These are phyloP conservation scores for Xerocomellus intermedius DNA, from an alignment of 768 basidiomycete genomes.

Conservation along the genomic window DNA sequence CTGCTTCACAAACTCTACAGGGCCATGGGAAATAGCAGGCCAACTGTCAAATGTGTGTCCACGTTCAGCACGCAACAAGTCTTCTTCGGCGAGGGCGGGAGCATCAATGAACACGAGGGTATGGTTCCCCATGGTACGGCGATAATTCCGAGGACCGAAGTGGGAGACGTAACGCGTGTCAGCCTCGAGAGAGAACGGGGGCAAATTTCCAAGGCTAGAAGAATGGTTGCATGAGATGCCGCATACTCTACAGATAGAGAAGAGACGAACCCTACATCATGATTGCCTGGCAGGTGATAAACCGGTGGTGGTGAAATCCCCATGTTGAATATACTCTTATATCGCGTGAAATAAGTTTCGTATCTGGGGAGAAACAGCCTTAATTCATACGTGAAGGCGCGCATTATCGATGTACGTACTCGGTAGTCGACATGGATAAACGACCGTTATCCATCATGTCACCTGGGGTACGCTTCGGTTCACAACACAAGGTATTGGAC, in stretches of 20 bases:
- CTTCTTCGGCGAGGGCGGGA: slow-evolving; percentile 73
- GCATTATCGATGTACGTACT: slow-evolving; percentile 51
- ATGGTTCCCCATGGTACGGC: slow-evolving; percentile 66
- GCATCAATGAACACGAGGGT: slow-evolving; percentile 73
- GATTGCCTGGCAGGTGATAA: slow-evolving; percentile 86
- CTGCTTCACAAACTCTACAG: slow-evolving; percentile 53
- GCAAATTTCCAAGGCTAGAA: slow-evolving; percentile 29
- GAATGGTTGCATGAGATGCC: slow-evolving; percentile 1
- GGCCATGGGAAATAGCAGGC: slow-evolving; percentile 46
- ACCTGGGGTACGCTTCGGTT: slow-evolving; percentile 12
- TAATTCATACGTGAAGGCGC: slow-evolving; percentile 1
- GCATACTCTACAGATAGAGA: not conserved
- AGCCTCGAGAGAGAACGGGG: slow-evolving; percentile 41
- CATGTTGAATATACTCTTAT: slow-evolving; percentile 64
- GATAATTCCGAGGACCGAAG: slow-evolving; percentile 74
- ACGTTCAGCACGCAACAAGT: slow-evolving; percentile 45
- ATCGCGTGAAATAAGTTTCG: slow-evolving; percentile 62
- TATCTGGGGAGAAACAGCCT: slow-evolving; percentile 54
- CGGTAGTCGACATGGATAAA: slow-evolving; percentile 54
- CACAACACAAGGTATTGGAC: not conserved
- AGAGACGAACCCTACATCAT: slow-evolving; percentile 70
- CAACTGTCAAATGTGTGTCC: slow-evolving; percentile 46
- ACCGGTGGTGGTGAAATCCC: slow-evolving; percentile 45
- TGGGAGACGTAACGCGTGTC: slow-evolving; percentile 61
- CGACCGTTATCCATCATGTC: slow-evolving; percentile 92